Evolutionary conservation across 164 flowering plant species (phyloP).

Genomic region (Chimonanthus praecox): DNA sequence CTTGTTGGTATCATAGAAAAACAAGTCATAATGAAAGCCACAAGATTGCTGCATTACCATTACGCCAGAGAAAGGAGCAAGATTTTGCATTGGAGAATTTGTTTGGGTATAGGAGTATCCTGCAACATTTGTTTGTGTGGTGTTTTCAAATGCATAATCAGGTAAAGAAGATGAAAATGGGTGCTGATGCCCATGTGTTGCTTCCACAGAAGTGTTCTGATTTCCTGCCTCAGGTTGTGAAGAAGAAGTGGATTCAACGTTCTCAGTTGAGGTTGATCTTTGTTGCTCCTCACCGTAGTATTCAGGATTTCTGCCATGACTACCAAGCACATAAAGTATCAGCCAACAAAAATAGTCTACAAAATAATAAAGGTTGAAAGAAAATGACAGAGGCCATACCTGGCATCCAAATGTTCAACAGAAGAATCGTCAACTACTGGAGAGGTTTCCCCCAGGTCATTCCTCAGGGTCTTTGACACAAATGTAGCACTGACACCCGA

Average conservation of each 20-base stretch:
- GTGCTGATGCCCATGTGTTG: constrained; percentile 51
- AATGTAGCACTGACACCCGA: constrained; percentile 46
- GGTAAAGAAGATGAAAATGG: constrained; percentile 55
- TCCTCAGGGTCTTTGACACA: constrained; percentile 40
- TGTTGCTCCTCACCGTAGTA: constrained; percentile 68
- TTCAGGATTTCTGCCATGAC: constrained; percentile 59
- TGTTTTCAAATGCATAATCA: constrained; percentile 56
- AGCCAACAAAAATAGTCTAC: neutral
- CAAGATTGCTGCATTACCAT: constrained; percentile 41
- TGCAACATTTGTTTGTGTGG: constrained; percentile 43
- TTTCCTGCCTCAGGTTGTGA: constrained; percentile 62
- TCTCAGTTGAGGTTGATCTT: constrained; percentile 43
- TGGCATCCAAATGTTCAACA: constrained; percentile 45
- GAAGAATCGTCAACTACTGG: constrained; percentile 41
- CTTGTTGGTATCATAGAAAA: too few species aligned
- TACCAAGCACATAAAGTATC: neutral
- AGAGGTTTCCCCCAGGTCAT: constrained; percentile 50
- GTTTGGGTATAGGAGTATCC: constrained; percentile 45
- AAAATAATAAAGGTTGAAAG: neutral
- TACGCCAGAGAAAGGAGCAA: constrained; percentile 53
- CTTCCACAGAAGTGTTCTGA: constrained; percentile 43
- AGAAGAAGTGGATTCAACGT: constrained; percentile 40
- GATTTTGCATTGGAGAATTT: constrained; percentile 67
- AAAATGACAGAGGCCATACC: constrained; percentile 31
- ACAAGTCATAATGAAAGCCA: neutral